phyloP scores from a whole-genome alignment of 192 early-diverging fungal species.

The Umbelopsis vinacea region DNA sequence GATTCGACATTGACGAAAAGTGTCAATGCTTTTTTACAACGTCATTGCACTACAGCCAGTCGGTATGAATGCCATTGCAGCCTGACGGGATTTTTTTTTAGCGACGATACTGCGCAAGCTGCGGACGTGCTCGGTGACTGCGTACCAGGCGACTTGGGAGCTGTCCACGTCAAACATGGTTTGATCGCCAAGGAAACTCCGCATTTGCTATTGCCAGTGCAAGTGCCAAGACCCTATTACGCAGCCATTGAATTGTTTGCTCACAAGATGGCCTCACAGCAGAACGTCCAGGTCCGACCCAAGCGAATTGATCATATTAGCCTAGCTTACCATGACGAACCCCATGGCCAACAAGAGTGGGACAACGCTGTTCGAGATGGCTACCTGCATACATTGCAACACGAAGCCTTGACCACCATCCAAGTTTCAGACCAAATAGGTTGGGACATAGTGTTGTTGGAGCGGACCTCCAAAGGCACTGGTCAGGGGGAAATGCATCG shows the following conservation, averaged over 20 bases:
- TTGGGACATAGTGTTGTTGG: conserved; percentile 4
- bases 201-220: conserved; percentile 7
- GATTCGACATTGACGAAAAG: background rate
- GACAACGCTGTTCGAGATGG: background rate
- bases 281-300: background rate
- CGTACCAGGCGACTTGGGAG: background rate
- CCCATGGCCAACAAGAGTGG: background rate
- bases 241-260: conserved; percentile 11
- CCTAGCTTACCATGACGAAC: background rate
- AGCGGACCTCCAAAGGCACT: background rate
- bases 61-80: conserved; percentile 11
- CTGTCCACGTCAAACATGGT: background rate
- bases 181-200: conserved; percentile 22
- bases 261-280: conserved; percentile 17
- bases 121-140: background rate
- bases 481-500: conserved; percentile 1
- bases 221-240: conserved; percentile 15
- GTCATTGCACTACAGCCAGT: background rate
- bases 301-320: conserved; percentile 18
- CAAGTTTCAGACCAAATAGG: background rate
- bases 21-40: background rate
- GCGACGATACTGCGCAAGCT: background rate
- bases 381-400: background rate
- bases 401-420: background rate
- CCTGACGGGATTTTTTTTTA: conserved; percentile 12